phyloP scores from a whole-genome alignment of 2,329 filamentous ascomycete genomes.

The Cladosporium phlei region DNA sequence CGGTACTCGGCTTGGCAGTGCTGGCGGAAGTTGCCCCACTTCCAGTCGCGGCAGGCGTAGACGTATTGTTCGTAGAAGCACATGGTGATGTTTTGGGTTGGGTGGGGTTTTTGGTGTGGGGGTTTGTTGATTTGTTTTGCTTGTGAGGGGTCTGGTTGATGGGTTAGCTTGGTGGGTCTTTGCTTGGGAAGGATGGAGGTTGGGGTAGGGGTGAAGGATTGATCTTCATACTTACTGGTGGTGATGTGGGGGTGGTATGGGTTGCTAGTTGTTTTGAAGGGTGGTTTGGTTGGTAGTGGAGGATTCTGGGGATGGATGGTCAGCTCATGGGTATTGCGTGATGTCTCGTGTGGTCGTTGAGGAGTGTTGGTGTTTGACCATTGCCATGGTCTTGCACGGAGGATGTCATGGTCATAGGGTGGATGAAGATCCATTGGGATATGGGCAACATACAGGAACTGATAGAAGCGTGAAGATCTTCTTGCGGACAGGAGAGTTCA shows the following conservation, averaged over 20 bases:
- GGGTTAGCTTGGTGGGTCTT: background rate
- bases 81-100: constrained; percentile 50
- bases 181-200: constrained; percentile 30
- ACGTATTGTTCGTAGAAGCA: constrained; percentile 92
- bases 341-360: no score
- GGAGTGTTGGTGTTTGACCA: background rate
- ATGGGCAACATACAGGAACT: background rate
- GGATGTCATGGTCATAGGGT: background rate
- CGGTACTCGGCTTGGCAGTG: constrained; percentile 94
- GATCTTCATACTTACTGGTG: background rate
- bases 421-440: background rate
- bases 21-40: constrained; percentile 88
- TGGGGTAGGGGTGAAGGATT: background rate
- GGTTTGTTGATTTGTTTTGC: constrained; percentile 37
- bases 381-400: constrained; percentile 1
- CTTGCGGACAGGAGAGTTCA: background rate
- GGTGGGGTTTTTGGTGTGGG: constrained; percentile 6
- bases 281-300: constrained; percentile 5
- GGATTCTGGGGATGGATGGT: background rate
- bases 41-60: constrained; percentile 84
- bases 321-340: background rate
- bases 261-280: constrained; percentile 2
- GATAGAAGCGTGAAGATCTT: background rate
- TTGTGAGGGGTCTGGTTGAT: constrained; percentile 6
- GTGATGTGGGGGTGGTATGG: background rate